Evolutionary conservation across 148 eudicot genomes (phyloP), one percentile per base, ranked within the genome.

Genomic region (Bassia scoparia): DNA sequence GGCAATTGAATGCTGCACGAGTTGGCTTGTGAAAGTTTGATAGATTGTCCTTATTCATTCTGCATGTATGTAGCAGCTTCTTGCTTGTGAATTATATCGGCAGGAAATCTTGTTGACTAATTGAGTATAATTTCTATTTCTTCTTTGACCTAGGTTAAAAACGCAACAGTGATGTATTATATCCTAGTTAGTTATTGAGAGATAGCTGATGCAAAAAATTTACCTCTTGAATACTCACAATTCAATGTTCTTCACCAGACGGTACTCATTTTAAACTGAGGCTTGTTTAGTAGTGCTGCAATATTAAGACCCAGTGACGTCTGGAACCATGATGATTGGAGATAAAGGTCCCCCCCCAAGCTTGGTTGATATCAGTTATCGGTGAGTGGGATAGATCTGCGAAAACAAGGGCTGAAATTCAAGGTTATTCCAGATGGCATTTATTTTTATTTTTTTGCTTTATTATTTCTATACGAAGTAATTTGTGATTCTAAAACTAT

Each of bases 11-110:
- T 75, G 70, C 29, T 54, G 81, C n/a, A 84, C 72, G 79, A 75
- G 48, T 67, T 76, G 38, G 99, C 99, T 41, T 95, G 99, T 79
- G 93, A 88, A 65, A 95, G 97, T 81, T 80, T 95, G 82, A n/a
- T n/a, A 87, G 78, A 81, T 76, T 89, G 58, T n/a, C n/a, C n/a
- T n/a, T n/a, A 95, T 91, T 84, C 99, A 95, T 82, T 91, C 99
- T 97, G 63, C 84, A 83, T 54, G 99, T 95, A 79, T n/a, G n/a
- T n/a, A 79, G 96, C 71, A 30, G 37, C 38, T 41, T 70, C 60
- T 29, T 58, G 31, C 24, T 54, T 61, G 26, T 59, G 44, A 17
- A 61, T 63, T 50, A 21, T n/a, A n/a, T 61, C 53, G n/a, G n/a
- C 73, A 17, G 70, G 71, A 44, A 74, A 16, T 43, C 24, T 69